Conservation (phyloP, 1,139 yeast species). For the Protomyces pachydermus region DNA sequence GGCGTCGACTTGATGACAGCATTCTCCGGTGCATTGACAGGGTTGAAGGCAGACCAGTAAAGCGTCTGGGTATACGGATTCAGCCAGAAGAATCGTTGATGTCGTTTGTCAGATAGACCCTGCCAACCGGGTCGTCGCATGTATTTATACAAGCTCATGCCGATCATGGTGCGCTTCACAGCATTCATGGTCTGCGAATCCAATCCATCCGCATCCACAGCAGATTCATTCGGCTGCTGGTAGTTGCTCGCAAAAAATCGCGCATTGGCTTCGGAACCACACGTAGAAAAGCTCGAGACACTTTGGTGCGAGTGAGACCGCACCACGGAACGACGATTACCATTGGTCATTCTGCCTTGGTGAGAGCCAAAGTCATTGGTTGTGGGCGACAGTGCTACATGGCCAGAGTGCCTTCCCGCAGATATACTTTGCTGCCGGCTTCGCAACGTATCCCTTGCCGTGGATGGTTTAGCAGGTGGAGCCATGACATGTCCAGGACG, state of each 20-base stretch:
- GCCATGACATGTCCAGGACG: conserved; percentile 6
- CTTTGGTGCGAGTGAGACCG: conserved; percentile 13
- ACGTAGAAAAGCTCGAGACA: conserved; percentile 17
- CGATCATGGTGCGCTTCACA: conserved; percentile 85
- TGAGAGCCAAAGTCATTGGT: background rate
- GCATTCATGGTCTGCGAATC: conserved; percentile 61
- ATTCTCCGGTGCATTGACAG: conserved; percentile 55
- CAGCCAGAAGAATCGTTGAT: conserved; percentile 92
- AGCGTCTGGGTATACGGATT: conserved; percentile 89
- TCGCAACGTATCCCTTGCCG: conserved; percentile 15
- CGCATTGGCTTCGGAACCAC: conserved; percentile 19
- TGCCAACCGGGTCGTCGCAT: conserved; percentile 46
- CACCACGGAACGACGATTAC: background rate
- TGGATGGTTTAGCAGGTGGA: conserved; percentile 32
- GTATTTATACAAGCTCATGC: conserved; percentile 84
- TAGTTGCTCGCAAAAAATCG: background rate
- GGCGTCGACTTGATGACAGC: conserved; percentile 71
- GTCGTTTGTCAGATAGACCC: conserved; percentile 66
- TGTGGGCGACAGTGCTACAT: background rate
- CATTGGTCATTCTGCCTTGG: background rate
- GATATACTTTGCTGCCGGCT: background rate
- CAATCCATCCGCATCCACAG: conserved; percentile 2
- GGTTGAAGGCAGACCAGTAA: conserved; percentile 83
- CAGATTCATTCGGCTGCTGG: background rate
- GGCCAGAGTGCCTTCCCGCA: background rate